Evolutionary conservation across 1,139 yeast species (phyloP).

Genomic region (Yamadazyma jaroonii): DNA sequence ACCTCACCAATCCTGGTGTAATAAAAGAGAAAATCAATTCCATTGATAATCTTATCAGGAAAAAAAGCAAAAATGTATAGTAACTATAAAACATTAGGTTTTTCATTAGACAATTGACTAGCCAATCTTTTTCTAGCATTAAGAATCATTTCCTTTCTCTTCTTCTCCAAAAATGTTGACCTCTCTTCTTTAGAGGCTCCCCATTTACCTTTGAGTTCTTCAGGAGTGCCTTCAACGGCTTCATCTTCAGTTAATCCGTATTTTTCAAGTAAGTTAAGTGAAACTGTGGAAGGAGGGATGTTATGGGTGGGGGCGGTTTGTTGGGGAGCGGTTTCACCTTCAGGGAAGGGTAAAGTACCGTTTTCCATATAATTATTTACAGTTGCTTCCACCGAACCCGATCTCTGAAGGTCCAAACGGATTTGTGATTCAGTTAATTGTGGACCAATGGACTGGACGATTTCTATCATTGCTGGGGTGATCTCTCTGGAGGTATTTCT

Average conservation of each 20-base stretch:
- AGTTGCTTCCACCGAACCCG: constrained; percentile 81
- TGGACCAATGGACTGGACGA: constrained; percentile 84
- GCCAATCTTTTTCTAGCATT: constrained; percentile 43
- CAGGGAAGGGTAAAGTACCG: constrained; percentile 67
- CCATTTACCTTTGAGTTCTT: constrained; percentile 13
- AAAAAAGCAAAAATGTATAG: constrained; percentile 27
- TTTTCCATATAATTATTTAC: constrained; percentile 65
- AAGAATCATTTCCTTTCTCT: constrained; percentile 43
- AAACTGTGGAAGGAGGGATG: constrained; percentile 13
- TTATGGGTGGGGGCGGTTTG: constrained; percentile 9
- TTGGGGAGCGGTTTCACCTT: constrained; percentile 31
- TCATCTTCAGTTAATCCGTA: constrained; percentile 26
- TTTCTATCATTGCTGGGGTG: constrained; percentile 80
- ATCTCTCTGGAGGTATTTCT: constrained; percentile 43
- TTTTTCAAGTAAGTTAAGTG: constrained; percentile 37
- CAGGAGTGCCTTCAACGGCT: neutral
- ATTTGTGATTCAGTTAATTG: constrained; percentile 69
- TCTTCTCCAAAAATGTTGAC: constrained; percentile 20
- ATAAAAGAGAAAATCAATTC: constrained; percentile 8
- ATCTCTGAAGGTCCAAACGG: constrained; percentile 54
- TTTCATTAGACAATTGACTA: constrained; percentile 27
- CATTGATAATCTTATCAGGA: constrained; percentile 11
- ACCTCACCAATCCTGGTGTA: constrained; percentile 2
- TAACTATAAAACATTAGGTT: constrained; percentile 1
- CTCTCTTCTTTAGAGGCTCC: constrained; percentile 19